Base-by-base conservation (phyloP, 192 early-diverging fungal species). In the Spinellus fusiger region DNA sequence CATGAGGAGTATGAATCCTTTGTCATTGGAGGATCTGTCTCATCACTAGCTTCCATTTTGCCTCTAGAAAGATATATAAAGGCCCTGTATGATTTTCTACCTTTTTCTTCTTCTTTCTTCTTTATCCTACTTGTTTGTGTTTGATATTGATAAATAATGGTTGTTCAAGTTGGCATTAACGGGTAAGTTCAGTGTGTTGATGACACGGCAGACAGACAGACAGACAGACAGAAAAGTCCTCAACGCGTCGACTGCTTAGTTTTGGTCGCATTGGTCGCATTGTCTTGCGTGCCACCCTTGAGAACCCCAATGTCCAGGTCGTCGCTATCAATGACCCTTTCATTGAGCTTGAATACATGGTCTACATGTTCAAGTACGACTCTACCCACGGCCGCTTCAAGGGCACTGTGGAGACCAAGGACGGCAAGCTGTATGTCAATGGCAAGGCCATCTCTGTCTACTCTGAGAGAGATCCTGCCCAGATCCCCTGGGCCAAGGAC, bases 261-360 rank as follows among this genome's bases (percentile, higher is more conserved):
- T 98, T 97, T 75, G 96, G 96, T 70, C 94, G 96, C 77, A 98
- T 98, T 65, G 96, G 96, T 62, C 96, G 96, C 77, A 86, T 98
- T 55, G 94, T 98, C 33, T 80, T 98, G 70, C 90, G 94, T 70
- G 86, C 93, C 50, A 83, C 93, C 38, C 77, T 94, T 23, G 70
- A 80, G 68, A 80, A 89, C 75, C 70, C 83, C 38, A 64, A 83
- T 16, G 79, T 93, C 47, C 69, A 89, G 54, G 92, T 98, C 53
- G 88, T 93, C 18, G 88, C 89, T 56, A 82, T 98, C 82, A 97
- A 97, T 79, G 96, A 98, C 77, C 94, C 94, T 54, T 97, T 97
- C 90, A 91, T 95, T 74, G 86, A 89, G 66, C 82, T 92, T 26
- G 88, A 91, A 49, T 97, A 98, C 84, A 97, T 96, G 94, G 93